Base-by-base conservation (phyloP, 352 stramenopile species). In the Blastocystis sp. region DNA sequence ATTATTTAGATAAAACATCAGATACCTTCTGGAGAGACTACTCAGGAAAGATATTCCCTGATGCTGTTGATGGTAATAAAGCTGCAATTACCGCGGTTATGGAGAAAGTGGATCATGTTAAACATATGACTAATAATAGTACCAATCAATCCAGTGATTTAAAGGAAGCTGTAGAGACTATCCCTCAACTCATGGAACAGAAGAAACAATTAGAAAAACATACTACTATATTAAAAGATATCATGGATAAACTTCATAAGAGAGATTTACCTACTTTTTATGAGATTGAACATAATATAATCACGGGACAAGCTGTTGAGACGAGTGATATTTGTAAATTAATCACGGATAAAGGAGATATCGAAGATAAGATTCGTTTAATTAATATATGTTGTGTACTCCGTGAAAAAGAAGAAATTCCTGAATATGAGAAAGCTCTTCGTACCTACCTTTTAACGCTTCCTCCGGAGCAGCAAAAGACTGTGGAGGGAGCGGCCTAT, bases 191-290 rank as follows among this genome's bases (percentile, higher is more conserved):
- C 11, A 71, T 89, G 37, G 75, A 80, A 34, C 69, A 77, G 32
- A 89, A 89, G 66, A 84, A 82, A 58, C 74, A 78, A 44, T 56
- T 89, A 4, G 80, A 89, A 70, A 70, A 80, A 27, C 80, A 89
- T 65, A 89, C 80, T 0, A 82, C 77, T 39, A 81, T 89, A 43
- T 67, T 89, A 16, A 77, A 86, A 67, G 78, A 42, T 62, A 72
- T 83, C 10, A 89, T 89, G 80, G 80, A 81, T 57, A 65, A 79
- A 66, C 76, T 88, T 43, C 77, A 77, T 13, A 59, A 70, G 28
- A 57, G 80, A 16, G 77, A 88, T 70, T 74, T 84, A 70, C 70
- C 70, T n/a, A 59, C 69, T 23, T 75, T 69, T 49, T 76, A 73
- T 52, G 71, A 76, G 23, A 28, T 70, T 5, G 71, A 69, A 76